Conservation (phyloP, 2,329 filamentous ascomycete species). For the Fusarium keratoplasticum region DNA sequence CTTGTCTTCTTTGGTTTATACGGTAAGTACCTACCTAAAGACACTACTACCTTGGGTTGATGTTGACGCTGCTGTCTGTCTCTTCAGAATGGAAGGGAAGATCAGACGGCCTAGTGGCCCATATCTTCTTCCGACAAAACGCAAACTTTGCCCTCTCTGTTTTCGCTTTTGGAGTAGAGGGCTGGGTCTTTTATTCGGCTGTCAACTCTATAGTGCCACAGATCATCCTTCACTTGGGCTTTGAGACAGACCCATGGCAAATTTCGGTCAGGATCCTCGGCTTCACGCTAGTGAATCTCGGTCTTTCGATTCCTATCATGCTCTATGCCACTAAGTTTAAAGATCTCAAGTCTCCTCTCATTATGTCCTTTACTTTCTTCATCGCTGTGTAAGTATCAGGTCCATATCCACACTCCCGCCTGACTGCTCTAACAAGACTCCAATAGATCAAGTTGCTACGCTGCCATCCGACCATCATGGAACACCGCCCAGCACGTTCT, state of each 20-base stretch:
- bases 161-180: conserved; percentile 8
- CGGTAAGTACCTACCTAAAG: background rate
- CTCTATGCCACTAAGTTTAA: conserved; percentile 7
- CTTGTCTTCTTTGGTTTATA: conserved; percentile 7
- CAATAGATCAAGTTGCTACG: conserved; percentile 6
- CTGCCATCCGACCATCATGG: conserved; percentile 11
- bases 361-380: conserved; percentile 9
- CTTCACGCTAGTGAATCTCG: conserved; percentile 7
- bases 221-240: conserved; percentile 8
- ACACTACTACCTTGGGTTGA: background rate
- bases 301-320: conserved; percentile 15
- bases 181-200: conserved; percentile 13
- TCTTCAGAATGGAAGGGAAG: conserved; percentile 8
- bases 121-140: conserved; percentile 12
- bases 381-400: background rate
- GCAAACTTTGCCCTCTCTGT: conserved; percentile 13
- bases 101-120: conserved; percentile 7
- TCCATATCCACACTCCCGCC: background rate
- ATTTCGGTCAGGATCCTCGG: conserved; percentile 11
- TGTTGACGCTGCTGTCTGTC: background rate
- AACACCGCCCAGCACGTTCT: conserved; percentile 5
- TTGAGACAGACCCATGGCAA: conserved; percentile 8
- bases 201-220: conserved; percentile 11
- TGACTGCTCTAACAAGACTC: background rate
- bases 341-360: conserved; percentile 13